Percentiles rank a stretch among this genome's conserved stretches.
phyloP scores from a whole-genome alignment of 2,329 filamentous ascomycete species.

The Ceratocystis huliohia region DNA sequence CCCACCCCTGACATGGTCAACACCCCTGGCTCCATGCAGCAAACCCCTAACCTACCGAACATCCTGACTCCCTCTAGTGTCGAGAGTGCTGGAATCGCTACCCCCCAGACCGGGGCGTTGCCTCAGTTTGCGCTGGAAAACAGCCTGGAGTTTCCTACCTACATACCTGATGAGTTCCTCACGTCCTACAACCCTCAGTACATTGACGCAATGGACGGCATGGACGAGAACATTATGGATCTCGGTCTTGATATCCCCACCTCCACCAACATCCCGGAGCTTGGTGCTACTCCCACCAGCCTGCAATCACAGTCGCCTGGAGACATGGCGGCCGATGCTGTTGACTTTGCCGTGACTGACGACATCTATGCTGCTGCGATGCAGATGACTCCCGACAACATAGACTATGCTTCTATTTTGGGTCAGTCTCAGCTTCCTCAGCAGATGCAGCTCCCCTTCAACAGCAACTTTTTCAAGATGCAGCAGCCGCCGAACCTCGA shows the following conservation, averaged over 20 bases:
- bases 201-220: conserved; percentile 29
- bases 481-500: conserved; percentile 14
- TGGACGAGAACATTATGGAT: conserved; percentile 24
- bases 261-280: conserved; percentile 14
- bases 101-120: conserved; percentile 41
- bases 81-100: conserved; percentile 33
- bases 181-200: conserved; percentile 24
- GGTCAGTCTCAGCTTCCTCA: conserved; percentile 28
- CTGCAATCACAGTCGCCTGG: conserved; percentile 17
- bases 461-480: conserved; percentile 1
- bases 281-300: conserved; percentile 18
- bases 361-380: conserved; percentile 50
- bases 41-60: conserved; percentile 48
- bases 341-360: conserved; percentile 49
- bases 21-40: conserved; percentile 36
- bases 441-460: conserved; percentile 13
- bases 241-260: conserved; percentile 19
- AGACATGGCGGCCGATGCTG: conserved; percentile 32
- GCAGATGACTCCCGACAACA: conserved; percentile 29
- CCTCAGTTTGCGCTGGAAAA: conserved; percentile 26
- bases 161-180: conserved; percentile 37
- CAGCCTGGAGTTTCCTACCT: conserved; percentile 38
- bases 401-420: conserved; percentile 26
- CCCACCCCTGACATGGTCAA: conserved; percentile 25
- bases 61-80: conserved; percentile 51